Evolutionary conservation across 169 alveolate species (phyloP), one percentile per base, ranked within the genome.

Genomic region (Miamiensis avidus): DNA sequence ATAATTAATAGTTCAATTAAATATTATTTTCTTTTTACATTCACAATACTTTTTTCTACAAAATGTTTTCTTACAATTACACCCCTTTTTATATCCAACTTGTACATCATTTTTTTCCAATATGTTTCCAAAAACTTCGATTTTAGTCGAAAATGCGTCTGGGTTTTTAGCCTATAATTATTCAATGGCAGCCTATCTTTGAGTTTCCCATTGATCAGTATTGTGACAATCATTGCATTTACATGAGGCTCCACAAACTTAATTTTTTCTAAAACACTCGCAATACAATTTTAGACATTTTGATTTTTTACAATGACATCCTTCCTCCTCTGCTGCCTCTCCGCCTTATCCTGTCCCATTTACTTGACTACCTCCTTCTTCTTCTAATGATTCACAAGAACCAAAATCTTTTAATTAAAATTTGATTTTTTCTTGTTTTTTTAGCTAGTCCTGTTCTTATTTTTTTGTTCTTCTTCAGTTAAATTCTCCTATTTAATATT

Each of bases 251-350:
- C 81, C 78, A 78, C 97, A 95, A 79, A 86, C 81, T 65, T 83
- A 89, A n/a, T 95, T 95, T 64, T 86, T 82, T 6, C 93, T 94
- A 87, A 95, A 93, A 73, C 97, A 95, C 74, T 95, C 97, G 79
- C 97, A 95, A 85, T 95, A 95, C 31, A 93, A 84, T 83, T 95
- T 95, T 34, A 93, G 84, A 85, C 97, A 95, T 73, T 92, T 93
- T n/a, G 95, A 89, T 82, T 95, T 95, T 82, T 92, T 91, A 65
- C 97, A 95, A 75, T 92, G 90, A 79, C 97, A 95, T 1, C 32
- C 69, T 72, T 65, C 85, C 83, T 89, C 86, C 65, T 89, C 78
- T 81, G 82, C 86, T 0, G 20, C 49, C 6, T 31, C 16, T 25
- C 65, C n/a, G n/a, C n/a, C n/a, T n/a, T n/a, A n/a, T n/a, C n/a